Conservation (phyloP, 805 yeast species). For the Kodamaea leandrae region DNA sequence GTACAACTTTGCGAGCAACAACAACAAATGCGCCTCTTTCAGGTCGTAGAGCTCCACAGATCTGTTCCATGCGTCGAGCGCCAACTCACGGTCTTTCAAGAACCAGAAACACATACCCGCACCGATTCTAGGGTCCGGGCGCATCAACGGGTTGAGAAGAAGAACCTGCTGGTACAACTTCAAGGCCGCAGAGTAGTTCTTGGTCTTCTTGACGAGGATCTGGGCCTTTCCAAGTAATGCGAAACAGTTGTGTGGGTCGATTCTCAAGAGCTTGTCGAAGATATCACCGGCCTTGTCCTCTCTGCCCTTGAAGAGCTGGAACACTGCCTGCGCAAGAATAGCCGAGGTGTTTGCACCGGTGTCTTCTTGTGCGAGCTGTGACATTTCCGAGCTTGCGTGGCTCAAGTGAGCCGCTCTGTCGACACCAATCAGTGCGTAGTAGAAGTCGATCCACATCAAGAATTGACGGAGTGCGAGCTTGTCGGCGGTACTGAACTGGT, state of each 20-base stretch:
- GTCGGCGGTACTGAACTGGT: conserved; percentile 37
- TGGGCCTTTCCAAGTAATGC: conserved; percentile 87
- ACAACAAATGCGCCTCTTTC: conserved; percentile 56
- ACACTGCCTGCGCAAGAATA: conserved; percentile 66
- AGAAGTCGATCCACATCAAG: conserved; percentile 70
- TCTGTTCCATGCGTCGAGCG: conserved; percentile 79
- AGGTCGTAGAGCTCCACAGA: conserved; percentile 58
- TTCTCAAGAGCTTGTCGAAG: conserved; percentile 58
- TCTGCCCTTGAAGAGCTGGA: conserved; percentile 55
- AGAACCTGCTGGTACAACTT: conserved; percentile 81
- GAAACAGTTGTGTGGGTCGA: conserved; percentile 60
- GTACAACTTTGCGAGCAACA: conserved; percentile 69
- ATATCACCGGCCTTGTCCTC: conserved; percentile 70
- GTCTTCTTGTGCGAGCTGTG: conserved; percentile 14
- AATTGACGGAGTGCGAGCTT: conserved; percentile 56
- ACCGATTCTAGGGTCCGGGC: conserved; percentile 93
- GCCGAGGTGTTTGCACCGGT: conserved; percentile 33
- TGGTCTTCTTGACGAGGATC: conserved; percentile 61
- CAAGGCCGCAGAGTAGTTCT: conserved; percentile 70
- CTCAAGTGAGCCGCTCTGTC: conserved; percentile 23
- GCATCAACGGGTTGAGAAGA: conserved; percentile 67
- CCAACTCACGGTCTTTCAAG: conserved; percentile 73
- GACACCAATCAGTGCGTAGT: conserved; percentile 20
- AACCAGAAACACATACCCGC: conserved; percentile 94
- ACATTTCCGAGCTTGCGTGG: conserved; percentile 24